Evolutionary conservation across 2,329 filamentous ascomycete genomes (phyloP).

Genomic region (Akanthomyces uredinophilus): DNA sequence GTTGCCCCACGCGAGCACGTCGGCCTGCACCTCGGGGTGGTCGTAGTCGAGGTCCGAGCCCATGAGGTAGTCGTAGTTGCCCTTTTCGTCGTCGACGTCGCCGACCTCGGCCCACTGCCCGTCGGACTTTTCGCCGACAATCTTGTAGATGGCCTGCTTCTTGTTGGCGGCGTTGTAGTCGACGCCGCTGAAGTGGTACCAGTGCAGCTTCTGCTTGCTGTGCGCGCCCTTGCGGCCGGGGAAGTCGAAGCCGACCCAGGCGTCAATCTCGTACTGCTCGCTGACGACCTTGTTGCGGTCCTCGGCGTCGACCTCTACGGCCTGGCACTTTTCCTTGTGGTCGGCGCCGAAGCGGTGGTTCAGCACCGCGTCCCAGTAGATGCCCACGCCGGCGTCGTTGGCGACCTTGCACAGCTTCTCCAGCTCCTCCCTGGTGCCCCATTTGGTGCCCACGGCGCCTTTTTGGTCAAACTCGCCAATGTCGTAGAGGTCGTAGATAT

Average conservation of each 20-base stretch:
- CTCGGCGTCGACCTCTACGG: slow-evolving; percentile 58
- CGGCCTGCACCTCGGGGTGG: slow-evolving; percentile 57
- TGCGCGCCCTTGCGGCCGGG: slow-evolving; percentile 57
- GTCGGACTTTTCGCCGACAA: slow-evolving; percentile 54
- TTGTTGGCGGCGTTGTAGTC: slow-evolving; percentile 58
- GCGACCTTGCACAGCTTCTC: slow-evolving; percentile 23
- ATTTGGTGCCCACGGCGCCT: slow-evolving; percentile 59
- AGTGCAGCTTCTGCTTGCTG: slow-evolving; percentile 60
- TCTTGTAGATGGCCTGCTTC: slow-evolving; percentile 63
- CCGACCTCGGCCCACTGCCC: slow-evolving; percentile 57
- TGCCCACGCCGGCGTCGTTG: slow-evolving; percentile 49
- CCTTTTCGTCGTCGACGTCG: slow-evolving; percentile 52
- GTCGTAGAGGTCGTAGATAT: slow-evolving; percentile 43
- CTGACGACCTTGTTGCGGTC: slow-evolving; percentile 54
- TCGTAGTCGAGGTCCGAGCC: slow-evolving; percentile 65
- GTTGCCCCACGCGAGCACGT: slow-evolving; percentile 61
- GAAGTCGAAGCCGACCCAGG: slow-evolving; percentile 67
- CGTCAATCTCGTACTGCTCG: slow-evolving; percentile 59
- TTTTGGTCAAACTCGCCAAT: slow-evolving; percentile 73
- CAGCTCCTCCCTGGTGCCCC: slow-evolving; percentile 62
- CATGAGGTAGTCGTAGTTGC: slow-evolving; percentile 68
- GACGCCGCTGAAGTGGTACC: slow-evolving; percentile 65
- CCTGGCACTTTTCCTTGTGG: slow-evolving; percentile 55
- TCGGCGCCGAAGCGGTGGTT: slow-evolving; percentile 74
- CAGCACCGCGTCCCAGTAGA: slow-evolving; percentile 69